These are phyloP conservation scores for Geotrichum restrictum DNA, from an alignment of 1,139 yeast species.

Conservation along the genomic window DNA sequence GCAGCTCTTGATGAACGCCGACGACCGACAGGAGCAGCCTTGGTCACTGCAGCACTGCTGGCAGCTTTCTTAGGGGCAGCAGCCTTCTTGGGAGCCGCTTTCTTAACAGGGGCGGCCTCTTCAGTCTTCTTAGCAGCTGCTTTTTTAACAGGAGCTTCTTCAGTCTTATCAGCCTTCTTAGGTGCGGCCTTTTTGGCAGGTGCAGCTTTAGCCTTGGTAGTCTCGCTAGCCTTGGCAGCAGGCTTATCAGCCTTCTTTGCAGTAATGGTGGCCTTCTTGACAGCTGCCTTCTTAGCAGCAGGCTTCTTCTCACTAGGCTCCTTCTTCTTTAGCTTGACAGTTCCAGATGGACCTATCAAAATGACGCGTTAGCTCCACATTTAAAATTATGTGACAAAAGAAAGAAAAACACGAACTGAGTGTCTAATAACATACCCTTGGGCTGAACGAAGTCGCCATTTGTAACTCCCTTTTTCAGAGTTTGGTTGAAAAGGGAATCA, in stretches of 20 bases:
- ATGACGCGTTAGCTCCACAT: slow-evolving; percentile 11
- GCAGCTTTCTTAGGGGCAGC: slow-evolving; percentile 30
- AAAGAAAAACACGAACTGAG: no score
- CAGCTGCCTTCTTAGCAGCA: slow-evolving; percentile 32
- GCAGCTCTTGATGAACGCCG: slow-evolving; percentile 30
- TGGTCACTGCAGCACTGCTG: slow-evolving; percentile 28
- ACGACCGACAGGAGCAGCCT: slow-evolving; percentile 34
- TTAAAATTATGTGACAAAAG: background rate
- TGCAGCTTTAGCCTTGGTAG: slow-evolving; percentile 22
- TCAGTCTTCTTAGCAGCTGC: slow-evolving; percentile 32
- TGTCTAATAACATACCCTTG: slow-evolving; percentile 64
- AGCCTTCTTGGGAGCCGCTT: slow-evolving; percentile 26
- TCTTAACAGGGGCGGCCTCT: slow-evolving; percentile 31
- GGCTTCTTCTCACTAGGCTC: slow-evolving; percentile 28
- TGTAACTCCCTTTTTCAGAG: slow-evolving; percentile 77
- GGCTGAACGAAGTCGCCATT: slow-evolving; percentile 78
- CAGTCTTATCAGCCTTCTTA: slow-evolving; percentile 27
- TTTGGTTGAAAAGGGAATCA: slow-evolving; percentile 71
- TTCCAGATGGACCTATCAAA: slow-evolving; percentile 53
- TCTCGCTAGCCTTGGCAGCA: slow-evolving; percentile 29
- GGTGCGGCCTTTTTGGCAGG: slow-evolving; percentile 33
- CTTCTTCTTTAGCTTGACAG: slow-evolving; percentile 58
- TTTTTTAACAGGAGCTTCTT: slow-evolving; percentile 24
- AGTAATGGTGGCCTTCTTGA: slow-evolving; percentile 27
- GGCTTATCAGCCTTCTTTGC: slow-evolving; percentile 31